phyloP scores from a whole-genome alignment of 257 asterid genomes.

The Hygrophila difformis region DNA sequence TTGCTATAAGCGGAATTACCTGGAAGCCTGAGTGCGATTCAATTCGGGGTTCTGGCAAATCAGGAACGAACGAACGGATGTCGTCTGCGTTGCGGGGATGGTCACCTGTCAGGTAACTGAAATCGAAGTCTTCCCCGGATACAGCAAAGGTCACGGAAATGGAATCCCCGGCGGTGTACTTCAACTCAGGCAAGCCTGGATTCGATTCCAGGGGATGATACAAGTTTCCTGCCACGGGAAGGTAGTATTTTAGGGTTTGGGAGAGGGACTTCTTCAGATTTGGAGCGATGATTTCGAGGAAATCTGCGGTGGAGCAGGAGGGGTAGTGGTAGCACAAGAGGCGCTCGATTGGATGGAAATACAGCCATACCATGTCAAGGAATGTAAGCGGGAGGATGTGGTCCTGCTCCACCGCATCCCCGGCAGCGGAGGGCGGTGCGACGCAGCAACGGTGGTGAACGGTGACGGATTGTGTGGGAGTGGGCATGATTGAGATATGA shows the following conservation, averaged over 20 bases:
- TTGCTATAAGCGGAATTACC: constrained; percentile 14
- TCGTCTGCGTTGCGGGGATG: constrained; percentile 14
- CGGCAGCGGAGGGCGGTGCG: constrained; percentile 9
- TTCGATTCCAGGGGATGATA: constrained; percentile 5
- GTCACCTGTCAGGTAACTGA: constrained; percentile 21
- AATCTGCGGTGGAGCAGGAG: constrained; percentile 22
- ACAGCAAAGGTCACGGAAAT: constrained; percentile 22
- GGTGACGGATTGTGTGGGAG: background rate
- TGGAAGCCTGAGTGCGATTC: constrained; percentile 2
- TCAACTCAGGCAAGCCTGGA: constrained; percentile 20
- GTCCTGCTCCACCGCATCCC: too few species aligned
- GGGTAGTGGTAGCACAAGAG: constrained; percentile 36
- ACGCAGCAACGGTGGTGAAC: constrained; percentile 15
- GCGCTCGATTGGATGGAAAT: constrained; percentile 29
- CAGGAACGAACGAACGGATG: constrained; percentile 19
- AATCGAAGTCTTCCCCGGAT: constrained; percentile 13
- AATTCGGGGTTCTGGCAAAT: constrained; percentile 13
- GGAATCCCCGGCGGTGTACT: constrained; percentile 26
- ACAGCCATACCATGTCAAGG: constrained; percentile 33
- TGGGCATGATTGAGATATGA: too few species aligned
- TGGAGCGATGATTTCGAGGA: constrained; percentile 27
- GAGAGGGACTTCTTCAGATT: constrained; percentile 31
- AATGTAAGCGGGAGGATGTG: constrained; percentile 29
- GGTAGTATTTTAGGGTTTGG: constrained; percentile 24
- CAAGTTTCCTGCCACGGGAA: constrained; percentile 32